Evolutionary conservation across 257 asterid species (phyloP).

Genomic region (Nicotiana sylvestris): DNA sequence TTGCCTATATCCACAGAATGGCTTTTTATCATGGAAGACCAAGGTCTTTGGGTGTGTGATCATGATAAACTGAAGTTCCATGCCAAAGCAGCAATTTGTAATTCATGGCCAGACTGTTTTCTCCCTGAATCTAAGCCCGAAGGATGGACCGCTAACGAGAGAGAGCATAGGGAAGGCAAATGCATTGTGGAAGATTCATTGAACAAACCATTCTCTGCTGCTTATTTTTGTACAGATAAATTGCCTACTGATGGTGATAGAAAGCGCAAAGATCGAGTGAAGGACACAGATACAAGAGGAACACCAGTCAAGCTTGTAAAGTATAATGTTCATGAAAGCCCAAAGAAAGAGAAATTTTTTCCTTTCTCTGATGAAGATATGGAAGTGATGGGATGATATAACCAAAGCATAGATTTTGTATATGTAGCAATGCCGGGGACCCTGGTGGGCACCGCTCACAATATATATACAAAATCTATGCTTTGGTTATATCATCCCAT

Average conservation of each 20-base stretch:
- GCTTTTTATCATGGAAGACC: constrained; percentile 47
- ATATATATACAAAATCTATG: background rate
- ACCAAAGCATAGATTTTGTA: background rate
- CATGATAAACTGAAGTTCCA: constrained; percentile 19
- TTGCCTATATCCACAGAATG: constrained; percentile 35
- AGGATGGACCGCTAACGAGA: background rate
- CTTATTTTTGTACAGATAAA: constrained; percentile 8
- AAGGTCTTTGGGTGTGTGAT: constrained; percentile 43
- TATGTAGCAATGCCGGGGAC: background rate
- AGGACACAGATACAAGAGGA: constrained; percentile 26
- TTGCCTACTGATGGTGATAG: constrained; percentile 23
- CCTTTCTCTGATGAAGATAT: constrained; percentile 41
- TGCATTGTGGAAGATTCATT: constrained; percentile 22
- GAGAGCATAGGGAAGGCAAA: background rate
- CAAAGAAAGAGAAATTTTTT: constrained; percentile 16
- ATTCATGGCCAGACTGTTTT: constrained; percentile 15
- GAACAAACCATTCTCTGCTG: constrained; percentile 14
- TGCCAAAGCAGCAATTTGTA: constrained; percentile 32
- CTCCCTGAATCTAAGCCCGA: constrained; percentile 17
- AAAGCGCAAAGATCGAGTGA: constrained; percentile 52
- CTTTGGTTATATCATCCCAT: constrained; percentile 17
- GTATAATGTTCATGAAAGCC: constrained; percentile 27
- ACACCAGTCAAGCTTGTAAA: constrained; percentile 38
- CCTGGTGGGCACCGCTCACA: background rate
- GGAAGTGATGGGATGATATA: constrained; percentile 33